Conservation (phyloP, 257 asterid species). For the Penstemon davidsonii region DNA sequence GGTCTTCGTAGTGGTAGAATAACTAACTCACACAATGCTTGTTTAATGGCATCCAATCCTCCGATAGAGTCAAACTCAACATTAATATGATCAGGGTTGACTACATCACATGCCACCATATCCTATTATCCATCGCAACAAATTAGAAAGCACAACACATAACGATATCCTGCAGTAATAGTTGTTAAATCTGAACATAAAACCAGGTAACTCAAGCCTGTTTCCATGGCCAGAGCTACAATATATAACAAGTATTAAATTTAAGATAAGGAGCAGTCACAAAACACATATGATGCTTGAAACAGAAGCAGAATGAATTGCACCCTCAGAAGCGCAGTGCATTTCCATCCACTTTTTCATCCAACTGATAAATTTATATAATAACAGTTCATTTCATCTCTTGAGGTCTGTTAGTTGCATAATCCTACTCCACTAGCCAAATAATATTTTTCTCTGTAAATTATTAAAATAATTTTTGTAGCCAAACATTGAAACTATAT, state of each 20-base stretch:
- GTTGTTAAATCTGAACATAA: conserved; percentile 6
- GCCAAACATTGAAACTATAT: too few relatives aligned
- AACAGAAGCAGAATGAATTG: not conserved
- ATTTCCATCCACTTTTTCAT: not conserved
- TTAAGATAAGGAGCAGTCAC: not conserved
- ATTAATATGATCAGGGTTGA: conserved; percentile 78
- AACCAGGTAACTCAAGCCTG: conserved; percentile 12
- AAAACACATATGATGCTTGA: not conserved
- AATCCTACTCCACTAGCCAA: not conserved
- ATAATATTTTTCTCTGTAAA: too few relatives aligned
- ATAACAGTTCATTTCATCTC: too few relatives aligned
- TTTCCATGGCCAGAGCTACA: not conserved
- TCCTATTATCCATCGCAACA: conserved; percentile 50
- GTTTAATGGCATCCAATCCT: conserved; percentile 82
- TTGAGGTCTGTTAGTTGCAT: not conserved
- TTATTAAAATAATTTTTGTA: too few relatives aligned
- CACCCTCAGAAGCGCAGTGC: not conserved
- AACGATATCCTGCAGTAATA: not conserved
- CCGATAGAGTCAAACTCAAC: conserved; percentile 80
- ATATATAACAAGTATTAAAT: not conserved
- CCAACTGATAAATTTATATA: not conserved
- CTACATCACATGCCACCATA: conserved; percentile 91
- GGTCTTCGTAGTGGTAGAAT: conserved; percentile 90
- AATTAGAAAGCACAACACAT: conserved; percentile 23
- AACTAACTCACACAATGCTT: conserved; percentile 75